Evolutionary conservation across 345 rosid species (phyloP).

Genomic region (Populus tremula): DNA sequence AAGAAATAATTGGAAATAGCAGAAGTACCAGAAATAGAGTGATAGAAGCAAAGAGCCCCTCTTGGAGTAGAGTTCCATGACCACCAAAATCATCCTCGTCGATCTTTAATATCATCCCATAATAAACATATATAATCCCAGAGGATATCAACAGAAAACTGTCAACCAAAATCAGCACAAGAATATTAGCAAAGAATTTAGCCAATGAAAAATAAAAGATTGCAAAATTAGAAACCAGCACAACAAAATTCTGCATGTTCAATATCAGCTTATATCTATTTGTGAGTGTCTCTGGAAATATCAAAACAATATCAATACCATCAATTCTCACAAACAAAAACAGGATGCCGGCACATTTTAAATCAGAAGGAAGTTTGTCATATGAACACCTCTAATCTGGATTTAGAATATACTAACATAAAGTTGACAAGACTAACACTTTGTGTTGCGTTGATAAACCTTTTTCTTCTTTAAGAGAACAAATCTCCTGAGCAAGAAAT

Average conservation of each 20-base stretch:
- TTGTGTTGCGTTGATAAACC: background rate
- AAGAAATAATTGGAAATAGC: conserved; percentile 5
- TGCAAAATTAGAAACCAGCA: background rate
- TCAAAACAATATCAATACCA: background rate
- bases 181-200: background rate
- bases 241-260: background rate
- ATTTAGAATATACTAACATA: background rate
- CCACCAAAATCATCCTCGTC: conserved; percentile 97
- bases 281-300: no score
- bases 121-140: conserved; percentile 74
- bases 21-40: conserved; percentile 79
- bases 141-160: conserved; percentile 75
- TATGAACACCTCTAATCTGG: background rate
- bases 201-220: background rate
- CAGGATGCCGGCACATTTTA: background rate
- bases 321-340: background rate
- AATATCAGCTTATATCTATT: background rate
- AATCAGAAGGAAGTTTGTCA: background rate
- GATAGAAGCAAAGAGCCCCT: conserved; percentile 85
- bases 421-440: background rate
- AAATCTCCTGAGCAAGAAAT: background rate
- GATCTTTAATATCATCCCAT: conserved; percentile 72
- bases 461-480: background rate
- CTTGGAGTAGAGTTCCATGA: conserved; percentile 88
- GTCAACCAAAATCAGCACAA: conserved; percentile 25